Evolutionary conservation across 2,329 filamentous ascomycete genomes (phyloP).

Genomic region (Beauveria caledonica): DNA sequence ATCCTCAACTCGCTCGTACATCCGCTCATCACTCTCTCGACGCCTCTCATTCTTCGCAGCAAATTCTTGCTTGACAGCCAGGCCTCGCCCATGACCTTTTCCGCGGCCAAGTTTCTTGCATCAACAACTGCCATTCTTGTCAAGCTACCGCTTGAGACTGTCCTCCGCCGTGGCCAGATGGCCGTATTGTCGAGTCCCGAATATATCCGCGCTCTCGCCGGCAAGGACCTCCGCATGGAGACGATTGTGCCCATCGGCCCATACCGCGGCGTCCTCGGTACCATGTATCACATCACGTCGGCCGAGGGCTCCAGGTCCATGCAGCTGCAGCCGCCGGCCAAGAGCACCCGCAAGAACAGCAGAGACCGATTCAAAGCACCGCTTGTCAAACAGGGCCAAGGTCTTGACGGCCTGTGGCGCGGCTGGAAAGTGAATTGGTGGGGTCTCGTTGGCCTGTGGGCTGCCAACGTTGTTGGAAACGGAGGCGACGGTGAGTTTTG

Average conservation of each 20-base stretch:
- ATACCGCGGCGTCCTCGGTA: constrained; percentile 82
- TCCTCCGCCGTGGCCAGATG: constrained; percentile 81
- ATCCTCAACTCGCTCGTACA: constrained; percentile 79
- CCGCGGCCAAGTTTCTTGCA: constrained; percentile 70
- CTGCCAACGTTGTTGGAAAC: constrained; percentile 54
- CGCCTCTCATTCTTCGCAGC: constrained; percentile 78
- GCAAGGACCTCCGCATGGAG: constrained; percentile 40
- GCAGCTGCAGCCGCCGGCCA: constrained; percentile 25
- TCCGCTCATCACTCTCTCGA: constrained; percentile 71
- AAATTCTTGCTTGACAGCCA: constrained; percentile 77
- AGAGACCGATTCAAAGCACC: constrained; percentile 25
- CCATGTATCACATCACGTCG: constrained; percentile 77
- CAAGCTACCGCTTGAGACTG: constrained; percentile 85
- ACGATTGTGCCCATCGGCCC: constrained; percentile 73
- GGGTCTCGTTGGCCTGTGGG: constrained; percentile 68
- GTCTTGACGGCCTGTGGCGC: constrained; percentile 59
- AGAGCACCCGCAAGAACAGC: constrained; percentile 25
- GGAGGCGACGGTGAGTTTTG: constrained; percentile 55
- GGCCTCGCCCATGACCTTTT: constrained; percentile 73
- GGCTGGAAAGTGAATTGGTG: constrained; percentile 74
- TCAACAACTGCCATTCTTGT: constrained; percentile 74
- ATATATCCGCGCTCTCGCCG: constrained; percentile 42
- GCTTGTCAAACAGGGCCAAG: constrained; percentile 52
- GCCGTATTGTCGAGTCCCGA: constrained; percentile 52
- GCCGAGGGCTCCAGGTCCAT: constrained; percentile 65